phyloP scores from a whole-genome alignment of 2,329 filamentous ascomycete genomes.

The Atkinsonella texensis region DNA sequence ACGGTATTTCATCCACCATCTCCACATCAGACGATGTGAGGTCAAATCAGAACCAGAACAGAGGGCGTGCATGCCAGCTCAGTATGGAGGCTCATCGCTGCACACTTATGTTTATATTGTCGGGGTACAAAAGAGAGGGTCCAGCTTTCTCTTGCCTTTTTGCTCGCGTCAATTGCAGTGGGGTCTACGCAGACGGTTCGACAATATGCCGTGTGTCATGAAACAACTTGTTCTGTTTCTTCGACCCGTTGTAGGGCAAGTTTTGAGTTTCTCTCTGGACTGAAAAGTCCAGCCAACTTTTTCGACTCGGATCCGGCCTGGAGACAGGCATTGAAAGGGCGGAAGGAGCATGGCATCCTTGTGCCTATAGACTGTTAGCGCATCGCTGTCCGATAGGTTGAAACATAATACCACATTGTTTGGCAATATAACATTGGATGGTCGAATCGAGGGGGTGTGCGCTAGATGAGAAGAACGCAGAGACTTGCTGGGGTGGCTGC shows the following conservation, averaged over 20 bases:
- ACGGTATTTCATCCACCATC: background rate
- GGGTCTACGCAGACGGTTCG: background rate
- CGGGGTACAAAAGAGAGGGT: background rate
- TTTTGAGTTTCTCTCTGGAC: no score
- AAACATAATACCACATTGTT: background rate
- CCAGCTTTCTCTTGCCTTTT: background rate
- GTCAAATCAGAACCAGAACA: background rate
- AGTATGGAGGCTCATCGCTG: background rate
- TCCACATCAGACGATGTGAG: background rate
- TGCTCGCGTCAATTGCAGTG: background rate
- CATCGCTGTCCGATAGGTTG: background rate
- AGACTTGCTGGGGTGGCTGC: conserved; percentile 1
- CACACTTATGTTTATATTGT: background rate
- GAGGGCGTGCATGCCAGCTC: background rate
- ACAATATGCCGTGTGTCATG: background rate
- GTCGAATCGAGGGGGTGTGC: background rate
- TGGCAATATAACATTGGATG: background rate
- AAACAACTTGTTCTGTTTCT: background rate
- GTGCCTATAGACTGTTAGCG: background rate
- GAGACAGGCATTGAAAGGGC: background rate
- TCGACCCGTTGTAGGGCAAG: background rate
- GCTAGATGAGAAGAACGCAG: background rate
- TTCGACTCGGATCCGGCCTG: background rate
- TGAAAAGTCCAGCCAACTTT: no score
- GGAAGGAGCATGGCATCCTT: background rate